phyloP scores from a whole-genome alignment of 805 yeast species.

The Myxozyma neglecta region DNA sequence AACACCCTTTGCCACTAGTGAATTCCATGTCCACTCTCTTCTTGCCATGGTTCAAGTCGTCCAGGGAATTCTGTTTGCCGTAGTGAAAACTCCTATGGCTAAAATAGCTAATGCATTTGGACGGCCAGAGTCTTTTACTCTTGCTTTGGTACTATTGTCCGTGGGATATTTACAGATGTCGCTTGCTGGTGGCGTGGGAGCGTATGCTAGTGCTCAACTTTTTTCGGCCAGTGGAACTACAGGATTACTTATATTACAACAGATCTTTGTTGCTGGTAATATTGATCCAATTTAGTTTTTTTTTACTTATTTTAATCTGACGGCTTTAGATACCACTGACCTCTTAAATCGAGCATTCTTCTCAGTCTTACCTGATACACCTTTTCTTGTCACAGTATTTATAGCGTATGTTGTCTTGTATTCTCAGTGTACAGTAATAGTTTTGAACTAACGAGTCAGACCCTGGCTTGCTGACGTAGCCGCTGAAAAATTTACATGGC shows the following conservation, averaged over 20 bases:
- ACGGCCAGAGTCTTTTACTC: conserved; percentile 43
- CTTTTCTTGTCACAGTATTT: conserved; percentile 48
- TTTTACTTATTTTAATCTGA: not conserved
- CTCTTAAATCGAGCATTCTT: conserved; percentile 45
- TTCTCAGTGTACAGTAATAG: too few species aligned
- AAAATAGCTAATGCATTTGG: conserved; percentile 47
- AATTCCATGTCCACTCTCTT: conserved; percentile 45
- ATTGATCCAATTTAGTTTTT: not conserved
- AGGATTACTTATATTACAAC: conserved; percentile 43
- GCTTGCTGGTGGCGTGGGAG: conserved; percentile 41
- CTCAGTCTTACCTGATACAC: conserved; percentile 43
- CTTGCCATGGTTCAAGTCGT: conserved; percentile 46
- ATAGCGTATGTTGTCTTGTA: conserved; percentile 40
- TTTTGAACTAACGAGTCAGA: not conserved
- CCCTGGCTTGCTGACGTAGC: conserved; percentile 35
- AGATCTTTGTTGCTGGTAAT: conserved; percentile 37
- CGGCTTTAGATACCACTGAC: conserved; percentile 43
- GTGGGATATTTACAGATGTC: conserved; percentile 45
- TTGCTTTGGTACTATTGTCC: conserved; percentile 41
- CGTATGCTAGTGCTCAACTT: conserved; percentile 44
- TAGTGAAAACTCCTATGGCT: conserved; percentile 45
- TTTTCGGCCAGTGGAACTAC: conserved; percentile 44
- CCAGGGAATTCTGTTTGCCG: conserved; percentile 44
- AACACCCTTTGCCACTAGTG: conserved; percentile 46
- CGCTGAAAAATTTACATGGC: conserved; percentile 46